Evolutionary conservation across 2,329 filamentous ascomycete genomes (phyloP).

Genomic region (Fusarium sacchari): DNA sequence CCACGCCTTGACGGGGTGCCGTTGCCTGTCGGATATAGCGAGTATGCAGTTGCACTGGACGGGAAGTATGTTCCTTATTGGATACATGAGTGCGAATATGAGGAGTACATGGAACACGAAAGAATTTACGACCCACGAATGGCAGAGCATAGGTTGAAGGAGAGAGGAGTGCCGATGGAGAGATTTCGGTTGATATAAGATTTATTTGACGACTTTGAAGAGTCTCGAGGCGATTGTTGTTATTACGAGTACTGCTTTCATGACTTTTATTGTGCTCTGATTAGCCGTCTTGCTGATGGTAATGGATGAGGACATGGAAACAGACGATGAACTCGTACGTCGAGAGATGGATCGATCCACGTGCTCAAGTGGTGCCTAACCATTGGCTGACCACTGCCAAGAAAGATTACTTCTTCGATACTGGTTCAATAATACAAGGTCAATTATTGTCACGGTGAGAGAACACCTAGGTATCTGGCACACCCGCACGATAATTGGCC

Average conservation of each 20-base stretch:
- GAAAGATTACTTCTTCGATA: no score
- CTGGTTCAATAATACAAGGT: not conserved
- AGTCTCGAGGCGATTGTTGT: not conserved
- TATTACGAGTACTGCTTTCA: not conserved
- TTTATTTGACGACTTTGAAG: accelerated
- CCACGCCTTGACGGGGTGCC: not conserved
- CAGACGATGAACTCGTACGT: not conserved
- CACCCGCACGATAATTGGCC: not conserved
- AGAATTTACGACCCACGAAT: not conserved
- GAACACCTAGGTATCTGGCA: not conserved
- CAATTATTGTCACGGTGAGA: not conserved
- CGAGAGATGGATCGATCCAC: not conserved
- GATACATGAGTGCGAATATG: not conserved
- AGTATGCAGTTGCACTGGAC: accelerated
- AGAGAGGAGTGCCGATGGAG: not conserved
- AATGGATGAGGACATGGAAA: not conserved
- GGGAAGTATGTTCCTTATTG: no score
- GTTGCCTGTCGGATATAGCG: not conserved
- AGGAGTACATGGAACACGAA: no score
- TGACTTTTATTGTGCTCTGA: not conserved
- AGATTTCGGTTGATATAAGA: not conserved
- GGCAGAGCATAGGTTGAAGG: not conserved
- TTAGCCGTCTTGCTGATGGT: not conserved
- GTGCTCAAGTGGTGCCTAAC: accelerated
- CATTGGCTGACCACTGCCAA: not conserved